Evolutionary conservation across 2,329 filamentous ascomycete genomes (phyloP).

Genomic region (Leptographium procerum): DNA sequence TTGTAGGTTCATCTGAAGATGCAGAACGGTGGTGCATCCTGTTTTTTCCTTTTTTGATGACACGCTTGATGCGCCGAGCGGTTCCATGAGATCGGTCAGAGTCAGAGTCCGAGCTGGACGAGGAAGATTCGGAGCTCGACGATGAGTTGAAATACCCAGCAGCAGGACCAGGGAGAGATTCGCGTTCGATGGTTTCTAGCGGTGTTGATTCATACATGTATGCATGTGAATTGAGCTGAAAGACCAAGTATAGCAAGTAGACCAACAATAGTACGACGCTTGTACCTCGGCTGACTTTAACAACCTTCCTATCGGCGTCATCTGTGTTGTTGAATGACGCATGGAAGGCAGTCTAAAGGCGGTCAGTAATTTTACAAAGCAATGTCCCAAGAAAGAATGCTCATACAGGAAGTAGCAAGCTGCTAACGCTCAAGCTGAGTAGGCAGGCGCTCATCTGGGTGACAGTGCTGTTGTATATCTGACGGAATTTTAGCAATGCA

Average conservation of each 20-base stretch:
- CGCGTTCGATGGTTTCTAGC: slow-evolving; percentile 49
- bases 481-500: slow-evolving; percentile 2
- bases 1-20: slow-evolving; percentile 32
- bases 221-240: slow-evolving; percentile 62
- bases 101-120: slow-evolving; percentile 47
- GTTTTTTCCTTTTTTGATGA: slow-evolving; percentile 41
- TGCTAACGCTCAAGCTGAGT: slow-evolving; percentile 49
- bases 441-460: slow-evolving; percentile 64
- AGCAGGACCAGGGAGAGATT: slow-evolving; percentile 57
- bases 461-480: slow-evolving; percentile 61
- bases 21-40: slow-evolving; percentile 46
- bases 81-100: slow-evolving; percentile 30
- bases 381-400: background rate
- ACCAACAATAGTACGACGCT: slow-evolving; percentile 63
- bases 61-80: slow-evolving; percentile 52
- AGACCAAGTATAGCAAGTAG: slow-evolving; percentile 62
- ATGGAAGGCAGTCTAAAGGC: slow-evolving; percentile 41
- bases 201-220: slow-evolving; percentile 61
- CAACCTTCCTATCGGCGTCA: slow-evolving; percentile 47
- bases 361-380: background rate
- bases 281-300: slow-evolving; percentile 67
- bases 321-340: slow-evolving; percentile 52
- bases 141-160: slow-evolving; percentile 52
- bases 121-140: slow-evolving; percentile 30
- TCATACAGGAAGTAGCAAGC: slow-evolving; percentile 18